Evolutionary conservation across 805 yeast genomes (phyloP), one percentile per base, ranked within the genome.

Genomic region (Torulaspora delbrueckii): DNA sequence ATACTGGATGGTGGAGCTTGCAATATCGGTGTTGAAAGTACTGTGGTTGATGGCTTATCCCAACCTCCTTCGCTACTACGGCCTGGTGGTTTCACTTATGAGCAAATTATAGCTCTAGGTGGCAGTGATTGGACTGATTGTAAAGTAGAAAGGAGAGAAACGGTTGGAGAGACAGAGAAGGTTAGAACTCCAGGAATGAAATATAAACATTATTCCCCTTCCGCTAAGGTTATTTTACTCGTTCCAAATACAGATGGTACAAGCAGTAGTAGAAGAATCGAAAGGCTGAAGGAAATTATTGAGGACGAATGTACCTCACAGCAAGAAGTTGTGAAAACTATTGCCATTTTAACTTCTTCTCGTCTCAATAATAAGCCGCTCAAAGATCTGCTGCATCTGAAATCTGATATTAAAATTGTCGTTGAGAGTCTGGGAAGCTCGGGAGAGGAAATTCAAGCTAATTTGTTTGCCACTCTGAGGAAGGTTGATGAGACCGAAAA

Each of bases 101-200:
- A 91, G 57, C 81, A 86, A 39, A 82, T 93, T 25, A 68, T 71
- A 37, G 52, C 66, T 42, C 66, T 64, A 35, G 96, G 96, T 0
- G 96, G 96, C 0, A 65, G 61, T 1, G 58, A 45, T 9, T 90
- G 97, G 97, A 56, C 64, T 5, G 63, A 79, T 40, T 77, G 86
- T 1, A 65, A 77, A 5, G 67, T 85, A 4, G 89, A 86, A 7
- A 83, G 79, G 53, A 76, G 75, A 52, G 78, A 79, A 2, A 87
- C 87, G 4, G 60, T 61, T 2, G 70, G 61, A 5, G 65, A 66
- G 1, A 85, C 81, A 14, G 97, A 87, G 52, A 75, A 81, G 1
- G 95, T 85, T 0, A 76, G 85, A 55, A 93, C 99, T 0, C 99
- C 99, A 0, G 99, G 99, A 0, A 93, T 93, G 99, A 93, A 93